phyloP scores from a whole-genome alignment of 441 rosid genomes.

The Brassica balearica region DNA sequence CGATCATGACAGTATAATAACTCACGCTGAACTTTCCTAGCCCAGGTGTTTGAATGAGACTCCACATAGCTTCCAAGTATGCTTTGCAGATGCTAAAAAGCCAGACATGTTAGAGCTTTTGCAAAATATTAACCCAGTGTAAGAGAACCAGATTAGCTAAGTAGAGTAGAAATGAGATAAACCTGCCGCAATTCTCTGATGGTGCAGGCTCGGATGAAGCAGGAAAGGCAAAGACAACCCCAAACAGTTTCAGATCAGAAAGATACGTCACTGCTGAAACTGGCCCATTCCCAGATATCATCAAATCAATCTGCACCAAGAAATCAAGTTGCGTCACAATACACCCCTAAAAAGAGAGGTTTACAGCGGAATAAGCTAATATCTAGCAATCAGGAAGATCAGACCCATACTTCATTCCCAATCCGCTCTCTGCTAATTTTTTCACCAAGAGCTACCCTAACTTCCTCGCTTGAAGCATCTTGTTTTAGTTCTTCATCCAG shows the following conservation, averaged over 20 bases:
- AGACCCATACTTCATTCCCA: constrained; percentile 80
- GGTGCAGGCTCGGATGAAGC: constrained; percentile 57
- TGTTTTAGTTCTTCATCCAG: constrained; percentile 78
- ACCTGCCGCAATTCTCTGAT: constrained; percentile 70
- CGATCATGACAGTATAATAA: constrained; percentile 3
- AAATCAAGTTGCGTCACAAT: constrained; percentile 28
- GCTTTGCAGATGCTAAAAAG: constrained; percentile 65
- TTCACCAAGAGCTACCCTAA: constrained; percentile 79
- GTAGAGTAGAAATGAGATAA: constrained; percentile 33
- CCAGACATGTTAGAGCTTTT: constrained; percentile 26
- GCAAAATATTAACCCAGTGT: constrained; percentile 11
- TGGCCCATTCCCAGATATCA: constrained; percentile 88
- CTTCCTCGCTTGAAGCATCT: constrained; percentile 81
- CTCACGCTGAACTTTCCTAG: constrained; percentile 61
- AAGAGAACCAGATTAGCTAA: not conserved
- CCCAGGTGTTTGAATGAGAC: constrained; percentile 64
- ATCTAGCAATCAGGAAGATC: constrained; percentile 19
- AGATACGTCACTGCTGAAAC: constrained; percentile 69
- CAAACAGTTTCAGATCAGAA: constrained; percentile 68
- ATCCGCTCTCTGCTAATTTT: constrained; percentile 95
- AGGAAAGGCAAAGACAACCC: constrained; percentile 74
- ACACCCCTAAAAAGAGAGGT: not conserved
- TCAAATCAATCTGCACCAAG: constrained; percentile 79
- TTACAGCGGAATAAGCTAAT: constrained; percentile 23
- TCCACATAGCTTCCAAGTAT: constrained; percentile 74